Base-by-base conservation (phyloP, 2,329 filamentous ascomycete genomes). In the Fusarium secorum region DNA sequence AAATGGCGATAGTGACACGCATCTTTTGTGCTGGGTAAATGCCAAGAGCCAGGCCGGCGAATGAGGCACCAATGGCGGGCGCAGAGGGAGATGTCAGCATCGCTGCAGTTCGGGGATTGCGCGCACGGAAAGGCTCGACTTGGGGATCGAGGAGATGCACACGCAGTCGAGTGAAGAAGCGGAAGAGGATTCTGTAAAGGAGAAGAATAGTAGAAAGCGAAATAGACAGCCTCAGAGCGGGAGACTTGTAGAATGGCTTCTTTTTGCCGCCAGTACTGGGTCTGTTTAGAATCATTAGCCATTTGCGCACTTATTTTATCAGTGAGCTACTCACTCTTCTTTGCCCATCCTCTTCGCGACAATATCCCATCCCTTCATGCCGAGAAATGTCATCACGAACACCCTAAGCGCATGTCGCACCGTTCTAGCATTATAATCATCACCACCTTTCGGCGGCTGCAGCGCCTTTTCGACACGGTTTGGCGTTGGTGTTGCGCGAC, bases 201-300 rank as follows among this genome's bases (percentile, higher is more conserved):
- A 98, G 89, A 24, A 98, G 87, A 70, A 98, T 94, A 5, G 93
- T 88, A 20, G 94, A 95, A 18, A 98, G 86, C 0, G 94, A 96
- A 13, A 95, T 84, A 0, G 94, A 95, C 14, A 97, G 85, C 60
- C 94, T 89, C 54, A 96, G 84, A 28, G 92, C 91, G 0, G 90
- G 85, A 1, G 91, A 93, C 68, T 87, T 88, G 81, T 88, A 86
- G 20, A 89, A 82, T 0, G 88, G 85, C 44, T 86, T 81, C 74
- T 86, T 88, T 73, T 85, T 79, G n/a, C 72, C 63, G 17, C 77
- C 79, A 22, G 64, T 44, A 22, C 70, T 71, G 4, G 76, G 60
- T 30, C 77, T 81, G 41, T 44, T 28, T 11, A 20, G 30, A 20
- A 17, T n/a, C 28, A 22, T 74, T 56, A 70, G 67, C 53, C 38